These are phyloP conservation scores for Jaapia argillacea DNA, from an alignment of 768 basidiomycete genomes.

Conservation along the genomic window DNA sequence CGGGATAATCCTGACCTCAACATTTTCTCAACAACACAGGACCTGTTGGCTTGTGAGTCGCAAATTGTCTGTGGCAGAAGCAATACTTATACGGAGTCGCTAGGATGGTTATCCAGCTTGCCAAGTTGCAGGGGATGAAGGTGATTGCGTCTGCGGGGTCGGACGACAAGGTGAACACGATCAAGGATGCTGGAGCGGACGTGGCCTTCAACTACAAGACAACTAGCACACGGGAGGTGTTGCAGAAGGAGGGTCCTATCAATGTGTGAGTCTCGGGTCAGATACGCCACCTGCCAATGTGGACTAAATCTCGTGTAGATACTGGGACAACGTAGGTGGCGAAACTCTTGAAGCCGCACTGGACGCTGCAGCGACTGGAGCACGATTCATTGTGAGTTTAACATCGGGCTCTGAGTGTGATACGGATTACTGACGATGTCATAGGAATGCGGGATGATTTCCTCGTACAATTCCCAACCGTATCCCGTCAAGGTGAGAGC, in stretches of 20 bases:
- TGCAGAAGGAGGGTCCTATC: conserved; percentile 47
- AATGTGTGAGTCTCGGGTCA: conserved; percentile 29
- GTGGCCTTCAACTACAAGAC: conserved; percentile 72
- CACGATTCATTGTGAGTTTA: conserved; percentile 15
- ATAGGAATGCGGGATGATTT: conserved; percentile 20
- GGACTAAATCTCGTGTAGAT: conserved; percentile 9
- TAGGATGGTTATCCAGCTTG: conserved; percentile 29
- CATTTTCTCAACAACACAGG: conserved; percentile 9
- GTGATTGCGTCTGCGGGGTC: conserved; percentile 67
- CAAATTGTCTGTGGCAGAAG: no score
- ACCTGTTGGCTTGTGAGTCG: conserved; percentile 51
- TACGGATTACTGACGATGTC: neutral
- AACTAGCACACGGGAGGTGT: conserved; percentile 34
- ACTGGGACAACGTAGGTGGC: conserved; percentile 24
- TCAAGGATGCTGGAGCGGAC: conserved; percentile 55
- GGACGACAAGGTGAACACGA: conserved; percentile 60
- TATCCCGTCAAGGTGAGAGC: conserved; percentile 10
- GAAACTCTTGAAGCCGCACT: conserved; percentile 19
- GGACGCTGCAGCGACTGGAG: conserved; percentile 6
- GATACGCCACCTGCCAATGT: neutral
- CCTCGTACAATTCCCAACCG: conserved; percentile 12
- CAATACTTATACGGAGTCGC: no score
- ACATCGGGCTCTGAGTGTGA: neutral
- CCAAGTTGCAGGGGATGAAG: conserved; percentile 34
- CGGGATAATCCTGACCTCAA: neutral